phyloP scores from a whole-genome alignment of 2,329 filamentous ascomycete species.

The Sporothrix pallida region DNA sequence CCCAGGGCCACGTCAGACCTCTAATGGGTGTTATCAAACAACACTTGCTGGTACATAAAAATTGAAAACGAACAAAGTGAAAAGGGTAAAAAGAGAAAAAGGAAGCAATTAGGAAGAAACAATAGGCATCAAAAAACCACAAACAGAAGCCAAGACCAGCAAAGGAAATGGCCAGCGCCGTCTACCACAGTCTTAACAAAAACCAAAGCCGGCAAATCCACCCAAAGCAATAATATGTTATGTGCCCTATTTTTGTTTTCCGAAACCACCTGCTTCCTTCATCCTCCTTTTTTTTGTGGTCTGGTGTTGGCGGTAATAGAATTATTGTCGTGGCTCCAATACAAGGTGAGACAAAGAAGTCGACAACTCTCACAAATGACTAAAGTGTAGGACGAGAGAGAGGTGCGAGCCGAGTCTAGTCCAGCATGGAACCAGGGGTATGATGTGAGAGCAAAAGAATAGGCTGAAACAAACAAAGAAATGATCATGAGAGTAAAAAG shows the following conservation, averaged over 20 bases:
- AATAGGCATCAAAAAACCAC: conserved; percentile 21
- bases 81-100: background rate
- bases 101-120: conserved; percentile 28
- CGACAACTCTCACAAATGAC: background rate
- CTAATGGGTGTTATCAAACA: conserved; percentile 40
- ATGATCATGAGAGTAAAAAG: conserved; percentile 30
- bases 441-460: conserved; percentile 35
- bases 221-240: conserved; percentile 27
- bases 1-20: conserved; percentile 45
- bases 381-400: background rate
- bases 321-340: conserved; percentile 29
- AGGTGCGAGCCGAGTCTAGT: conserved; percentile 15
- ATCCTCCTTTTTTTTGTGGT: conserved; percentile 29
- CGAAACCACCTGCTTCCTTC: conserved; percentile 30
- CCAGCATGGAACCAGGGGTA: conserved; percentile 32
- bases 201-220: conserved; percentile 28
- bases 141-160: conserved; percentile 41
- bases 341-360: background rate
- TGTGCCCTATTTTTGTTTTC: conserved; percentile 29
- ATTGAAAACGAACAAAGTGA: conserved; percentile 31
- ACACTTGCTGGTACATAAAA: conserved; percentile 34
- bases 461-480: conserved; percentile 29
- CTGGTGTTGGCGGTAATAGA: conserved; percentile 7
- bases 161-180: conserved; percentile 34
- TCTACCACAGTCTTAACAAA: conserved; percentile 30